Conservation (phyloP, 192 early-diverging fungal species). For the Rhizoclosmatium sp. region DNA sequence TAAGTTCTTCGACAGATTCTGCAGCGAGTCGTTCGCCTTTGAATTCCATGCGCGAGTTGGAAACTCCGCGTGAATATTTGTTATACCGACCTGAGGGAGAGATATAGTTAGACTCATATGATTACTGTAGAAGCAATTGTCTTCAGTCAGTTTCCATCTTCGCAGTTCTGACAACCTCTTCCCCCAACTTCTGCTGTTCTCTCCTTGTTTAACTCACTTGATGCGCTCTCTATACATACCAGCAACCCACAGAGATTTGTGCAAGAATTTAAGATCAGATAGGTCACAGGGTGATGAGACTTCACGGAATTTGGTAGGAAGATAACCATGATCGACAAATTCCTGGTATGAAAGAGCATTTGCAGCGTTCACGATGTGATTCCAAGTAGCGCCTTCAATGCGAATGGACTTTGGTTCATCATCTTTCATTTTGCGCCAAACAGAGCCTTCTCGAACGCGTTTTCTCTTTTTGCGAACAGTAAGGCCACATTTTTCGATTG, state of each 20-base stretch:
- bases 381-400: constrained; percentile 42
- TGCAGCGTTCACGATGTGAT: constrained; percentile 48
- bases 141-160: too few relatives aligned
- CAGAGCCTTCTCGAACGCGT: constrained; percentile 38
- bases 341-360: constrained; percentile 33
- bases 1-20: constrained; percentile 81
- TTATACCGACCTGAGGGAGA: constrained; percentile 50
- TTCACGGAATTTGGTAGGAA: neutral
- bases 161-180: too few relatives aligned
- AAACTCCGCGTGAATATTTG: constrained; percentile 65
- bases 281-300: constrained; percentile 26
- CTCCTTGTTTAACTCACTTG: too few relatives aligned
- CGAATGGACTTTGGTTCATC: constrained; percentile 29
- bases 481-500: constrained; percentile 61
- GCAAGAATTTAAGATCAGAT: constrained; percentile 45
- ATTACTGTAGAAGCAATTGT: too few relatives aligned
- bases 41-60: constrained; percentile 87
- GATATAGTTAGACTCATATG: constrained; percentile 4
- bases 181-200: too few relatives aligned
- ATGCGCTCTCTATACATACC: constrained; percentile 26
- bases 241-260: constrained; percentile 68
- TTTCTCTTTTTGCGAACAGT: constrained; percentile 60
- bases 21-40: constrained; percentile 73
- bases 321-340: constrained; percentile 32
- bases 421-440: constrained; percentile 6